Base-by-base conservation (phyloP, 108 stramenopile species). In the Chaetoceros tenuissimus region DNA sequence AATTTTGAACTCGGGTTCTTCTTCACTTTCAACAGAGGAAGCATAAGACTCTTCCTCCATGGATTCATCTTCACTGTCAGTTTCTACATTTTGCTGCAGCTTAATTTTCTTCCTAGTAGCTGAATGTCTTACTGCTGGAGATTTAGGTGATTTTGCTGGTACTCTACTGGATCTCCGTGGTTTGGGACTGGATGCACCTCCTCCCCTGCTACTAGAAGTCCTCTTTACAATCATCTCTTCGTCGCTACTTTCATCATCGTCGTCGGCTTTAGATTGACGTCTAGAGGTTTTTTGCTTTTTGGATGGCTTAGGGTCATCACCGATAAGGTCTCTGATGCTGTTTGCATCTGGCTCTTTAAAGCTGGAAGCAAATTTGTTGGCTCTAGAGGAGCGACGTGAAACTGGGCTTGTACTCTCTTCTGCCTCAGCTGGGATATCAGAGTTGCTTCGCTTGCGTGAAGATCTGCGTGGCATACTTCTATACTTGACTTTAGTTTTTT, bases 1-100 rank as follows among this genome's bases (percentile, higher is more conserved):
- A 34, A 91, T 74, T 59, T 76, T 84, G 23, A 86, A 59, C 29
- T 72, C 69, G 31, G 84, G 79, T 20, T 77, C 78, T 31, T 84
- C 82, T 17, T 79, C 76, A 13, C 53, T 66, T 24, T 69, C 69
- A 0, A 28, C 55, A 2, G 57, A 62, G 1, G 68, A 68, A 16
- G 48, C 63, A 16, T 52, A 21, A n/a, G 62, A 53, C 18, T 28
- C 55, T 19, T 45, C 31, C 22, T 13, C 34, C 34, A 44, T 40
- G 3, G 3, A n/a, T 44, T 66, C 59, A 50, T 69, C 68, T 27
- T 66, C 31, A 58, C 69, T 58, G 22, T 67, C 59, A 31, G 62
- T 60, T 2, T 69, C 69, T 31, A 46, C 57, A 1, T 50, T 40
- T 27, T 60, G 45, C 31, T 69, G 63, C 3, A 56, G 51, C 52